Evolutionary conservation across 1,284 basidiomycete species (phyloP).

Genomic region (Moesziomyces antarcticus): DNA sequence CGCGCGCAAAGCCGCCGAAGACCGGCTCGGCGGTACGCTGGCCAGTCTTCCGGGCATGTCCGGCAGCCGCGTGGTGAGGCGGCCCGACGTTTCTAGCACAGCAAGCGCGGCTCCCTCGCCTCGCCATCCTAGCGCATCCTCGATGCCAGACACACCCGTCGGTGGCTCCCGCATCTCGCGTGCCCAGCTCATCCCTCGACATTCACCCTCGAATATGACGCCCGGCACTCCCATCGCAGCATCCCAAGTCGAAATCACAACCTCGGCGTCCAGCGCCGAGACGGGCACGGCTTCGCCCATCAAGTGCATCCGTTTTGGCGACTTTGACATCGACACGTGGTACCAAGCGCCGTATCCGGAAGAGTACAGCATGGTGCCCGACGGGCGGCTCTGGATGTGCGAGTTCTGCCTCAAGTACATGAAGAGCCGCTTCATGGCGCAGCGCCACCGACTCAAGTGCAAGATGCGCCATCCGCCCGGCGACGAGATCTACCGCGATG

Average conservation of each 20-base stretch:
- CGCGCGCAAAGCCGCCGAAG: slow-evolving; percentile 79
- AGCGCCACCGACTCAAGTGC: slow-evolving; percentile 88
- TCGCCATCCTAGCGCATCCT: slow-evolving; percentile 8
- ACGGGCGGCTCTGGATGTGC: slow-evolving; percentile 94
- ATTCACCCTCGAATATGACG: slow-evolving; percentile 24
- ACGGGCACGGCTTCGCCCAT: slow-evolving; percentile 62
- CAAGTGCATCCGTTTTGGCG: slow-evolving; percentile 83
- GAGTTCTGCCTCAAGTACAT: slow-evolving; percentile 99
- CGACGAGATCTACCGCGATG: slow-evolving; percentile 97
- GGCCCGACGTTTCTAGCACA: neutral
- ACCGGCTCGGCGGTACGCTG: slow-evolving; percentile 67
- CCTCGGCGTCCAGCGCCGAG: slow-evolving; percentile 49
- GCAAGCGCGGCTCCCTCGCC: slow-evolving; percentile 18
- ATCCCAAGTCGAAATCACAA: slow-evolving; percentile 37
- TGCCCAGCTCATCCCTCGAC: slow-evolving; percentile 24
- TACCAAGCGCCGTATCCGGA: slow-evolving; percentile 99
- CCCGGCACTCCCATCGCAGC: slow-evolving; percentile 18
- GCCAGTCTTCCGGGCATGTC: slow-evolving; percentile 35
- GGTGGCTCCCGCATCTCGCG: slow-evolving; percentile 29
- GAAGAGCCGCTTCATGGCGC: slow-evolving; percentile 90
- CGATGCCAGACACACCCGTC: slow-evolving; percentile 20
- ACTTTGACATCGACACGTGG: slow-evolving; percentile 96
- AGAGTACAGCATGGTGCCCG: slow-evolving; percentile 92
- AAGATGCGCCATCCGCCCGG: slow-evolving; percentile 94
- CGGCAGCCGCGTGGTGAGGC: slow-evolving; percentile 27